phyloP scores from a whole-genome alignment of 208 protist genomes.

The Trypanosoma theileri region DNA sequence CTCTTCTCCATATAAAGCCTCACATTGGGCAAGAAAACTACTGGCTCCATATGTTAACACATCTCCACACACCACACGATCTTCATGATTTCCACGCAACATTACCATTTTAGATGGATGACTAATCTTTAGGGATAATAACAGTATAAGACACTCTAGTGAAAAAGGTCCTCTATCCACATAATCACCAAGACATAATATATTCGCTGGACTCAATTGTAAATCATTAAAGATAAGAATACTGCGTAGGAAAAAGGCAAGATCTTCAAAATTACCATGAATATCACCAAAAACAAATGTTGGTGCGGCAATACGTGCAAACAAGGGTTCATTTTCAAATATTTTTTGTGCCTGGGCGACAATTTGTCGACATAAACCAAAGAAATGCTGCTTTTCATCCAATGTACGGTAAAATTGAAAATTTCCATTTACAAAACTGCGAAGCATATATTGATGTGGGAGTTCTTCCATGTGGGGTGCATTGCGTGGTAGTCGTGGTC shows the following conservation, averaged over 20 bases:
- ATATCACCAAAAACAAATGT: conserved; percentile 81
- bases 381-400: conserved; percentile 53
- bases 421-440: conserved; percentile 47
- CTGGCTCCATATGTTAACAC: conserved; percentile 57
- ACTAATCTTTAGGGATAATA: conserved; percentile 82
- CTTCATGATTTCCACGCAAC: conserved; percentile 89
- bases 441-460: conserved; percentile 69
- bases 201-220: conserved; percentile 52
- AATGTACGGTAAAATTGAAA: conserved; percentile 51
- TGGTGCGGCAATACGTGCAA: conserved; percentile 54
- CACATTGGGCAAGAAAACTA: conserved; percentile 72
- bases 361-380: conserved; percentile 46
- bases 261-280: conserved; percentile 82
- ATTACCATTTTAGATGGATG: conserved; percentile 63
- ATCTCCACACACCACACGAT: conserved; percentile 75
- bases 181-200: conserved; percentile 73
- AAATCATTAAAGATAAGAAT: conserved; percentile 68
- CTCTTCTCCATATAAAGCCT: conserved; percentile 52
- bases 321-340: conserved; percentile 66
- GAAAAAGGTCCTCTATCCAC: conserved; percentile 76
- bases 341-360: conserved; percentile 49
- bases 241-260: conserved; percentile 62
- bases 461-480: conserved; percentile 39
- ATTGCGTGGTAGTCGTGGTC: not conserved
- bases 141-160: conserved; percentile 64